Conservation (phyloP, 1,139 yeast species). For the Sugiyamaella castrensis region DNA sequence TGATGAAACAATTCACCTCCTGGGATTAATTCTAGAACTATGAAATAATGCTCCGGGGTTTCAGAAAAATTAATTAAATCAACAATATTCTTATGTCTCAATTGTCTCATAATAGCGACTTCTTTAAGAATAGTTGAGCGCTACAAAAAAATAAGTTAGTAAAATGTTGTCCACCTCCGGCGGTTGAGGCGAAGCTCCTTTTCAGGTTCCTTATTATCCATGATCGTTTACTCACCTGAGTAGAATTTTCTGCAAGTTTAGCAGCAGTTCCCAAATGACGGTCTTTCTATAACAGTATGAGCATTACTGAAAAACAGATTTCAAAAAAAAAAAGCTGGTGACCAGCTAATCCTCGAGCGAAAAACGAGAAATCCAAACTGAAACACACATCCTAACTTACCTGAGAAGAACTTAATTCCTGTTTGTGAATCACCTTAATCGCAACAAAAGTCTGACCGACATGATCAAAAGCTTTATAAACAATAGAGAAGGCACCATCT, state of each 20-base stretch:
- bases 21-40: slow-evolving; percentile 77
- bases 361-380: not conserved
- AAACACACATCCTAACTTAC: slow-evolving; percentile 28
- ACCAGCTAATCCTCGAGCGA: not conserved
- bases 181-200: slow-evolving; percentile 2
- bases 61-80: slow-evolving; percentile 66
- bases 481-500: slow-evolving; percentile 86
- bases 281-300: slow-evolving; percentile 17
- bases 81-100: slow-evolving; percentile 70
- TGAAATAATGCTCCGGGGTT: slow-evolving; percentile 63
- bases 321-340: not conserved
- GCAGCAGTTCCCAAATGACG: slow-evolving; percentile 32
- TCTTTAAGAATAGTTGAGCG: slow-evolving; percentile 70
- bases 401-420: slow-evolving; percentile 49
- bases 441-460: slow-evolving; percentile 59
- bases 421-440: slow-evolving; percentile 77
- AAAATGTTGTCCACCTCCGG: not conserved
- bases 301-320: slow-evolving; percentile 5
- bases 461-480: slow-evolving; percentile 64
- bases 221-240: slow-evolving; percentile 32
- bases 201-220: not conserved
- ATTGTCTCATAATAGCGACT: slow-evolving; percentile 74
- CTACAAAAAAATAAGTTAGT: slow-evolving; percentile 27
- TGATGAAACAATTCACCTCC: slow-evolving; percentile 97
- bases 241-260: slow-evolving; percentile 30